Evolutionary conservation across 2,329 filamentous ascomycete species (phyloP), one percentile per base, ranked within the genome.

Genomic region (Cladosporium cucumerinum): DNA sequence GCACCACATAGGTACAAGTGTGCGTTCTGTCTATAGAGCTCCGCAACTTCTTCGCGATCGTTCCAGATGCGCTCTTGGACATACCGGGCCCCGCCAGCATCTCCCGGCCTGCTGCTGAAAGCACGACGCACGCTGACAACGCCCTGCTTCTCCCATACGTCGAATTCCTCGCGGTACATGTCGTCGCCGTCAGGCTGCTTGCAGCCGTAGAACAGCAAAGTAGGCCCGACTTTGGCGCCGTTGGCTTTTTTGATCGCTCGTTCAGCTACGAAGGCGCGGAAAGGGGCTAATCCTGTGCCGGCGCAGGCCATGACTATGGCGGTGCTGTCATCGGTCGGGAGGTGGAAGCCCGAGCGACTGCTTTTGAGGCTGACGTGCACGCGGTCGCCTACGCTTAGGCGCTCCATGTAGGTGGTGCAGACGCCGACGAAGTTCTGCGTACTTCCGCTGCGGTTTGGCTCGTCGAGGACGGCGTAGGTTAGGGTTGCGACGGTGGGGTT

Each of bases 201-300:
- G 72, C 87, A 90, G 5, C 88, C 89, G 69, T 86, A 82, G 78
- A 89, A 89, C 1, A 91, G 79, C n/a, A 90, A 67, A 0, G 87
- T 86, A 0, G 83, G 84, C 0, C 85, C 87, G 0, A 90, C 76
- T 6, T 69, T 61, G 30, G 73, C 76, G 16, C 82, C 78, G 1
- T 86, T 85, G 0, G 78, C 78, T 7, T 73, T 74, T 65, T 81
- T 66, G 46, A 63, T 66, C 43, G 74, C 74, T 5, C 80, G 76
- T 65, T 82, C 79, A 18, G 76, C 69, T 1, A 80, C 64, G 68
- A 80, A 80, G 7, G 72, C 79, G 6, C 78, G 74, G 72, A 80
- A 79, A 0, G 81, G 81, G 0, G 82, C 82, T 11, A 84, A 71
- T 4, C 82, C 82, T 0, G 81, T 83, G 1, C 82, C 84, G 0